Evolutionary conservation across 2,329 filamentous ascomycete species (phyloP), one percentile per base, ranked within the genome.

Genomic region (Fusarium protoensiforme): DNA sequence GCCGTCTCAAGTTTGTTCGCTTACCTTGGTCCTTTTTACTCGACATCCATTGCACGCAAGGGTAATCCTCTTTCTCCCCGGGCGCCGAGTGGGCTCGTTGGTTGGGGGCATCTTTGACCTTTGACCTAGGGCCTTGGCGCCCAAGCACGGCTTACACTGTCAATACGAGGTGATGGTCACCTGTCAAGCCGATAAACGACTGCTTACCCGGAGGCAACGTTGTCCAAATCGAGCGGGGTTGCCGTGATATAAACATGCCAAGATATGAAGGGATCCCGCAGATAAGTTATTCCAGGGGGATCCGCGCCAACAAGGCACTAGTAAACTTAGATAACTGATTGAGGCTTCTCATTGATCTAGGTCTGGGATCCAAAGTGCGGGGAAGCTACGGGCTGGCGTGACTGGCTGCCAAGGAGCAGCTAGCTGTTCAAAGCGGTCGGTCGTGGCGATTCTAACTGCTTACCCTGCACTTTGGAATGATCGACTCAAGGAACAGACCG

Each of bases 11-110:
- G 13, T 53, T 20, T 53, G 1, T 2, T 14, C 11, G 24, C 27
- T 54, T 22, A 35, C 48, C 48, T 70, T 70, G 41, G 58, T 70
- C 9, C 68, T 33, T 29, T 70, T 70, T 10, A 51, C 51, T 5
- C 68, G 61, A 14, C 68, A 70, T 14, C 54, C 61, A 59, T 70
- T 70, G 27, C 68, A 70, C 14, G 68, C 68, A 4, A 70, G 57
- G 22, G 65, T 69, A 11, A 69, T 39, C 36, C 67, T 54, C 35
- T 57, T 63, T 38, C 69, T 48, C 6, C 56, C 57, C 7, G 24
- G 31, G 11, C 38, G 56, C 54, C 31, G 54, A n/a, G 14, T 33
- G 8, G 46, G 48, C n/a, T 65, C 61, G 13, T 9, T 65, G 4
- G 36, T 16, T 9, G 61, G 29, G 48, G 48, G 20, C 48, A 54